Base-by-base conservation (phyloP, 2,329 filamentous ascomycete species). In the Byssoonygena ceratinophila region DNA sequence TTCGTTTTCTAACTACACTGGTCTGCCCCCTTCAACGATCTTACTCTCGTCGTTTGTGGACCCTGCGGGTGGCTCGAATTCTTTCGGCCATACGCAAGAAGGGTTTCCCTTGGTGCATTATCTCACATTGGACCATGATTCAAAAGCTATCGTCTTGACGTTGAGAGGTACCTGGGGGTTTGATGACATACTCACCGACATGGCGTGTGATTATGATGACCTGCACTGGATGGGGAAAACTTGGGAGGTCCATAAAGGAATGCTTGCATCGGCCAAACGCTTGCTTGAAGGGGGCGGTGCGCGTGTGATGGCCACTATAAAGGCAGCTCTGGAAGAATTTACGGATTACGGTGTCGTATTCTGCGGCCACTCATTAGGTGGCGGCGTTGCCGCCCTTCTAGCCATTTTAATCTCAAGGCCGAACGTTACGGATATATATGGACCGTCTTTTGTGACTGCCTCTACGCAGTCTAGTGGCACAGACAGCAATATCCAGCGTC, bases 181-280 rank as follows among this genome's bases (percentile, higher is more conserved):
- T 55, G 83, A 87, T 60, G 84, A 87, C 61, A 78, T 87, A 22
- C 68, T 87, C 32, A 83, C 83, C 0, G 84, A 87, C 60, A 79
- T 87, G 76, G 83, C 83, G 27, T 87, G 83, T 65, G 83, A 85
- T 44, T 87, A 86, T 47, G 58, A 58, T 25, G 58, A 58, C 32
- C 68, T 85, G 8, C 56, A 71, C 4, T 83, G 84, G 81, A 75
- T 80, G 53, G 81, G 81, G 14, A 77, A 74, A 54, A 69, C 71
- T 1, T 86, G 84, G 70, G 80, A 83, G 58, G 83, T 87, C 0
- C 84, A 87, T 66, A 86, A 86, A 63, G 84, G 84, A 12, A 81
- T 87, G 51, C 82, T 86, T 62, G 82, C 83, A 0, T 86, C 83
- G 1, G 84, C 84, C 3, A 75, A 78, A 18, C 77, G 83, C 9